phyloP scores from a whole-genome alignment of 257 asterid genomes.

The Fraxinus pennsylvanica region DNA sequence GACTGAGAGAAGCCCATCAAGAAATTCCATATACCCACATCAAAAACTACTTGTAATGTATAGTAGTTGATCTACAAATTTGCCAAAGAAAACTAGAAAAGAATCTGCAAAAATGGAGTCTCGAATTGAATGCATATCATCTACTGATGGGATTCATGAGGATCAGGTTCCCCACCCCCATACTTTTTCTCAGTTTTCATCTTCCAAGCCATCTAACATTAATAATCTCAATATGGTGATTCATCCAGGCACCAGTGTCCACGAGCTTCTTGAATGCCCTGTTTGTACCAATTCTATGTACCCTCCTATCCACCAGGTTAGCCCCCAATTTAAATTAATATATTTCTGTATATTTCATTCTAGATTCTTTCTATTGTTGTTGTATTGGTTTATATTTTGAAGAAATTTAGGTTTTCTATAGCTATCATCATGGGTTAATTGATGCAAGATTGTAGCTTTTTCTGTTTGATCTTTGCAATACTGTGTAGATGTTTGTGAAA shows the following conservation, averaged over 20 bases:
- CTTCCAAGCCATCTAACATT: slow-evolving; percentile 30
- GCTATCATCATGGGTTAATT: slow-evolving; percentile 19
- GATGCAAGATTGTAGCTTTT: slow-evolving; percentile 20
- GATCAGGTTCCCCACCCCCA: slow-evolving; percentile 39
- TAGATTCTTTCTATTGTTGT: slow-evolving; percentile 14
- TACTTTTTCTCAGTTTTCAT: slow-evolving; percentile 35
- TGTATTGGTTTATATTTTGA: background rate
- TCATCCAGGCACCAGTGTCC: slow-evolving; percentile 39
- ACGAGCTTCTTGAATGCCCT: slow-evolving; percentile 54
- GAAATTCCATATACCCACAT: background rate
- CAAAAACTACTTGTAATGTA: background rate
- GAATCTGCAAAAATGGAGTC: slow-evolving; percentile 33
- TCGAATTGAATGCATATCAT: slow-evolving; percentile 47
- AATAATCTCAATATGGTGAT: slow-evolving; percentile 16
- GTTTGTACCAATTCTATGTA: slow-evolving; percentile 56
- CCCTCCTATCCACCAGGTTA: slow-evolving; percentile 57
- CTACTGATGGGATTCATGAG: slow-evolving; percentile 39
- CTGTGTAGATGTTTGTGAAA: background rate
- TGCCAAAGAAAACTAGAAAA: background rate
- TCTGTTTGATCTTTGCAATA: background rate
- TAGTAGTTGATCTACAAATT: background rate
- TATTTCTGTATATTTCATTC: background rate
- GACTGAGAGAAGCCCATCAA: background rate
- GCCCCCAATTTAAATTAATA: background rate
- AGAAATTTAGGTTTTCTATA: background rate